These are phyloP conservation scores for Dictyostelium firmibasis DNA, from an alignment of 78 protist genomes.

Conservation along the genomic window DNA sequence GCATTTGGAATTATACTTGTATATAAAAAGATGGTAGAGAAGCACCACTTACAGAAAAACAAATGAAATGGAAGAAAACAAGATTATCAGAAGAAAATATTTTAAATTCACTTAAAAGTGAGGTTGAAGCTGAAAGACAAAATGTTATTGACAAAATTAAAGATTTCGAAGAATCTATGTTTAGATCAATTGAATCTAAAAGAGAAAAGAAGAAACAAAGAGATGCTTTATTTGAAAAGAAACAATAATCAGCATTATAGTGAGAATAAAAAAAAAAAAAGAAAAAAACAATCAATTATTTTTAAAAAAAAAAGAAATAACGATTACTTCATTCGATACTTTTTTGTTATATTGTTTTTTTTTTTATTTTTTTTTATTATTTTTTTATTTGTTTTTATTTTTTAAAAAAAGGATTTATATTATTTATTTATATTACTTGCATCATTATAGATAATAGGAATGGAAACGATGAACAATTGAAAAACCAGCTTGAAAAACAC, in stretches of 20 bases:
- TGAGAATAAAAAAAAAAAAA: not conserved
- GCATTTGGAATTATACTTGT: too few species aligned
- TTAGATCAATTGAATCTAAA: not conserved
- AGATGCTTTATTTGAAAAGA: slow-evolving; percentile 17
- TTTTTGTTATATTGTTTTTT: too few species aligned
- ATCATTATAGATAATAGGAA: not conserved
- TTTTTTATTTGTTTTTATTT: not conserved
- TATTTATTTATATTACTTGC: not conserved
- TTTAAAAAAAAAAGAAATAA: not conserved
- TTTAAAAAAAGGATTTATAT: not conserved
- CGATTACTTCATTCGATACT: too few species aligned
- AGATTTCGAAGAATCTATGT: not conserved
- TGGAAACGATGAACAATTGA: not conserved
- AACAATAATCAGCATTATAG: not conserved
- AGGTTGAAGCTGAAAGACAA: slow-evolving; percentile 15
- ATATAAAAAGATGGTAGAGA: slow-evolving; percentile 39
- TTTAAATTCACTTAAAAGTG: slow-evolving; percentile 1
- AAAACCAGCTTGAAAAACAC: not conserved
- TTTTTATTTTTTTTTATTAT: not conserved
- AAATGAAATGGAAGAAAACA: slow-evolving; percentile 53
- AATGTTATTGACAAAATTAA: slow-evolving; percentile 9
- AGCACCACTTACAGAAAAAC: slow-evolving; percentile 44
- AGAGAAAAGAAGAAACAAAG: slow-evolving; percentile 28
- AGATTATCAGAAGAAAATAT: slow-evolving; percentile 33
- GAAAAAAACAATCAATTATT: not conserved